Evolutionary conservation across 1,139 yeast genomes (phyloP), one percentile per base, ranked within the genome.

Genomic region (Sugiyamaella grinbergsii): DNA sequence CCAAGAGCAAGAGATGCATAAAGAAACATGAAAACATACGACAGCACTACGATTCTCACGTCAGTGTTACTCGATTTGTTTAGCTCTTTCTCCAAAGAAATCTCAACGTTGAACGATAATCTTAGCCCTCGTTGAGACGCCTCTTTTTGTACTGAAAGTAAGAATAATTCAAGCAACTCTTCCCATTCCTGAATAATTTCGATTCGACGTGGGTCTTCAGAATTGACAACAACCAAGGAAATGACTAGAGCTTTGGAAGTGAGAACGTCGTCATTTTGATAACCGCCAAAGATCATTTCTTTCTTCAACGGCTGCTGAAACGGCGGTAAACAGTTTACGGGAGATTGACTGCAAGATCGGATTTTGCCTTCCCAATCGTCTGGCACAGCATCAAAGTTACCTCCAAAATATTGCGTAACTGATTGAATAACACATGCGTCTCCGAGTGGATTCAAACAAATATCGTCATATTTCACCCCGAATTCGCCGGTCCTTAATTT

Each of bases 271-370:
- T 58, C 55, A 22, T 71, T 73, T 18, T 55, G 51, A 54, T 68
- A 70, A 1, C 81, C 82, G 16, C 89, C 89, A 66, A 93, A 87
- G 6, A 93, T 66, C 24, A 88, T 59, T 46, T 83, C 80, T 36
- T 82, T 80, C 56, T 83, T 84, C 56, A 93, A 72, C 0, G 98
- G 98, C 65, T 90, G 97, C 63, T 89, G 96, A 69, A 91, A 93
- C 0, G 83, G 71, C 0, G 98, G 98, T 39, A 93, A 71, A 64
- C 98, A 93, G 56, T 81, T 84, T 1, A 93, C 97, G 0, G 98
- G 98, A 1, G 90, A 80, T 13, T 76, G 72, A 0, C 95, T 77
- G 65, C 98, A 93, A 2, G 69, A 64, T 49, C 71, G 64, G 11
- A 91, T 64, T 52, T 77, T 73, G 1, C 64, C 61, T 37, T 70